phyloP scores from a whole-genome alignment of 2,329 filamentous ascomycete genomes.

The Colletotrichum somersetense region DNA sequence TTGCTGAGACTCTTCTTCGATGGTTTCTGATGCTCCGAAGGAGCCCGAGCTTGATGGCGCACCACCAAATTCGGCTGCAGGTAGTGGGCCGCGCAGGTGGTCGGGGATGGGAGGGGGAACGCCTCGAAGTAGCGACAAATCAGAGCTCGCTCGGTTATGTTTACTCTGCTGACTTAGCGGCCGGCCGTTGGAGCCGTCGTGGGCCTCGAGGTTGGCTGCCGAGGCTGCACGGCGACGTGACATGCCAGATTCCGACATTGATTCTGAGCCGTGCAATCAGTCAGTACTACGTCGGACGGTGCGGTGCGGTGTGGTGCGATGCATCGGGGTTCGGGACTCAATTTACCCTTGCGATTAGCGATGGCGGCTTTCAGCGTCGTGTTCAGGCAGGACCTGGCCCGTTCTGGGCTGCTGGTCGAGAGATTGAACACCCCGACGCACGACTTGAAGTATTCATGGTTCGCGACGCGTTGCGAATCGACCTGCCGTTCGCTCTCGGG shows the following conservation, averaged over 20 bases:
- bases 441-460: slow-evolving; percentile 74
- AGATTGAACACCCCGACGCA: slow-evolving; percentile 81
- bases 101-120: slow-evolving; percentile 62
- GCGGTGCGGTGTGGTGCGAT: slow-evolving; percentile 14
- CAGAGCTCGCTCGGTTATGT: slow-evolving; percentile 78
- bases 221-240: slow-evolving; percentile 71
- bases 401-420: slow-evolving; percentile 77
- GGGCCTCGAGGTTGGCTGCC: slow-evolving; percentile 71
- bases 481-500: slow-evolving; percentile 78
- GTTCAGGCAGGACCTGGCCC: slow-evolving; percentile 80
- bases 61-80: slow-evolving; percentile 55
- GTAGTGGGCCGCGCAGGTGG: slow-evolving; percentile 50
- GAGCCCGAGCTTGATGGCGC: slow-evolving; percentile 48
- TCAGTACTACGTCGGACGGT: slow-evolving; percentile 30
- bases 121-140: slow-evolving; percentile 71
- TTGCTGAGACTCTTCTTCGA: slow-evolving; percentile 52
- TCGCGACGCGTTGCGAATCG: slow-evolving; percentile 73
- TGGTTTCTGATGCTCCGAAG: slow-evolving; percentile 54
- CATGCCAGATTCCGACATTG: slow-evolving; percentile 53
- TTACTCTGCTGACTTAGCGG: slow-evolving; percentile 73
- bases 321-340: slow-evolving; percentile 43
- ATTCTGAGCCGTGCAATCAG: slow-evolving; percentile 32
- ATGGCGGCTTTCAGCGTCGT: slow-evolving; percentile 81
- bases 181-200: slow-evolving; percentile 62
- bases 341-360: slow-evolving; percentile 75